Conservation (phyloP, 495 filamentous ascomycete species). For the Rostrohypoxylon terebratum region DNA sequence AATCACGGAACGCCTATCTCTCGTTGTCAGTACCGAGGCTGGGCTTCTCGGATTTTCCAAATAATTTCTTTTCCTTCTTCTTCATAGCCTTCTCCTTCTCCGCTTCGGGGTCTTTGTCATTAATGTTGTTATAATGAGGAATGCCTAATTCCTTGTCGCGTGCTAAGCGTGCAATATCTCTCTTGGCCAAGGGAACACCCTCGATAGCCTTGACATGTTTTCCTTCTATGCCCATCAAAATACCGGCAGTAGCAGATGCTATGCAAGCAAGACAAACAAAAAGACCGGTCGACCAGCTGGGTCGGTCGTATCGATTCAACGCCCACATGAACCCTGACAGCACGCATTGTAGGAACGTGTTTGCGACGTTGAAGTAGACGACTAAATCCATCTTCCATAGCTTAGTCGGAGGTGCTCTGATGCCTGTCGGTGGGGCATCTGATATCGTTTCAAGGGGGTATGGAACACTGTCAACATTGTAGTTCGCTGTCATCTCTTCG, state of each 20-base stretch:
- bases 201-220: constrained; percentile 74
- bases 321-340: constrained; percentile 86
- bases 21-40: constrained; percentile 31
- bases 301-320: constrained; percentile 74
- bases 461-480: constrained; percentile 60
- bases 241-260: constrained; percentile 74
- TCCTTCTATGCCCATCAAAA: constrained; percentile 74
- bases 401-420: constrained; percentile 71
- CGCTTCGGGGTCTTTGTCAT: constrained; percentile 62
- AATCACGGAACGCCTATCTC: constrained; percentile 32
- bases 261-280: constrained; percentile 78
- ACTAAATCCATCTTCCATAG: constrained; percentile 85
- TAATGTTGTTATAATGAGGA: constrained; percentile 66
- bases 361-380: constrained; percentile 77
- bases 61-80: constrained; percentile 44
- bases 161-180: constrained; percentile 58
- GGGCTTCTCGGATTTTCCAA: constrained; percentile 32
- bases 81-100: constrained; percentile 48
- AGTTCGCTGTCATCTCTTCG: constrained; percentile 51
- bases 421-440: constrained; percentile 69
- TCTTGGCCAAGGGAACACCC: constrained; percentile 64
- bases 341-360: constrained; percentile 78
- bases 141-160: constrained; percentile 62
- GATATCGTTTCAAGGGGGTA: constrained; percentile 67
- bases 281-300: constrained; percentile 78